These are phyloP conservation scores for Bipolaris gigantea DNA, from an alignment of 2,329 filamentous ascomycete species.

Conservation along the genomic window DNA sequence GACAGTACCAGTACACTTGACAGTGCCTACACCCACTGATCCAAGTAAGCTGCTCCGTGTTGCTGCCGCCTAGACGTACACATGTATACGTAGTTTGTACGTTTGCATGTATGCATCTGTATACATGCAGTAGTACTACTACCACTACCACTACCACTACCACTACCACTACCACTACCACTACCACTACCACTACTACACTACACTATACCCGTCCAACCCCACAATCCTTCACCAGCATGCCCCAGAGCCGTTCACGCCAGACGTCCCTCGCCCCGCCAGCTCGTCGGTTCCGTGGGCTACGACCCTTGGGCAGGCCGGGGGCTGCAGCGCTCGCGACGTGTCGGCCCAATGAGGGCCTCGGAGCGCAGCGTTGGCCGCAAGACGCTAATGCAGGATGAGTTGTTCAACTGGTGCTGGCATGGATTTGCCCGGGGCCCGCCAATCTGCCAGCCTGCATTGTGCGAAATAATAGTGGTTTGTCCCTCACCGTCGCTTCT, in stretches of 20 bases:
- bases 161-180: too few species aligned
- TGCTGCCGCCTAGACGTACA: too few species aligned
- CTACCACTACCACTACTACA: too few species aligned
- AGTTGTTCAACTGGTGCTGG: constrained; percentile 42
- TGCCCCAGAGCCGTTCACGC: not conserved
- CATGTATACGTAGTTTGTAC: too few species aligned
- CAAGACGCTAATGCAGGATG: constrained; percentile 44
- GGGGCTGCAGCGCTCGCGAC: constrained; percentile 8
- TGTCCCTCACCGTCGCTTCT: constrained; percentile 9
- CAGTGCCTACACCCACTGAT: too few species aligned
- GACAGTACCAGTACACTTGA: too few species aligned
- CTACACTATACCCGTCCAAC: too few species aligned
- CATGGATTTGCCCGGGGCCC: constrained; percentile 30
- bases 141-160: too few species aligned
- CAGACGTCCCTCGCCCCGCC: constrained; percentile 5
- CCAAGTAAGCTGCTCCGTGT: too few species aligned
- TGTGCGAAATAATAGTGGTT: constrained; percentile 33
- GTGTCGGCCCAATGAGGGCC: constrained; percentile 27
- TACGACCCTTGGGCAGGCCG: constrained; percentile 6
- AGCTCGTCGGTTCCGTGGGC: constrained; percentile 8
- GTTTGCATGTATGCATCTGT: too few species aligned
- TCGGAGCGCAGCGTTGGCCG: constrained; percentile 26
- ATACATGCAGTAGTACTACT: too few species aligned
- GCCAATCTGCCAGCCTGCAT: constrained; percentile 22
- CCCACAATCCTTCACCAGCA: not conserved